These are phyloP conservation scores for Diversispora epigaea DNA, from an alignment of 192 early-diverging fungal genomes.

Conservation along the genomic window DNA sequence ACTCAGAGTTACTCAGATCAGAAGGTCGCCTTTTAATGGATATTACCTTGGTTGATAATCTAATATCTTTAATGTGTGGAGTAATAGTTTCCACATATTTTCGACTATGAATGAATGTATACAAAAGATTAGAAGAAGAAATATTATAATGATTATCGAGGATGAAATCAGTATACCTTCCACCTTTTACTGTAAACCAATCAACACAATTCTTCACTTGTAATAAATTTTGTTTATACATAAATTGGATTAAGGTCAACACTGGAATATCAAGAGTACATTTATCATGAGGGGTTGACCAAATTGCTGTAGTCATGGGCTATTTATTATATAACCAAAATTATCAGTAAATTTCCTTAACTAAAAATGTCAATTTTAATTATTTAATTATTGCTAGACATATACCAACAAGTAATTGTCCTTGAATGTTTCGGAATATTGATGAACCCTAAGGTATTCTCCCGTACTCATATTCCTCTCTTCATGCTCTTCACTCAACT, in stretches of 20 bases:
- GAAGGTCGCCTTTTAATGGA: constrained; percentile 37
- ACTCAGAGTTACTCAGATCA: not conserved
- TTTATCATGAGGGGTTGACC: constrained; percentile 62
- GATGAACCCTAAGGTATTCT: constrained; percentile 51
- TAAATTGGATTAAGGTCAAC: constrained; percentile 63
- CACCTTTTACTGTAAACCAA: constrained; percentile 58
- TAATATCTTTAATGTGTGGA: constrained; percentile 39
- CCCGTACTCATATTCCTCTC: constrained; percentile 45
- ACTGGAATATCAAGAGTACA: constrained; percentile 57
- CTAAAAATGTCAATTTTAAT: not conserved
- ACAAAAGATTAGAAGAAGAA: not conserved
- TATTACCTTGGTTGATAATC: constrained; percentile 39
- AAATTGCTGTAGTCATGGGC: constrained; percentile 68
- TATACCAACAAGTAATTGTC: constrained; percentile 58
- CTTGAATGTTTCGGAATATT: constrained; percentile 57
- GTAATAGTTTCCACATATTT: constrained; percentile 47
- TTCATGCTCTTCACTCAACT: constrained; percentile 43
- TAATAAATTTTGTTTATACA: constrained; percentile 61
- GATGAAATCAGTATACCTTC: constrained; percentile 40
- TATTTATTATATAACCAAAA: not conserved
- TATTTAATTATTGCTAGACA: not conserved
- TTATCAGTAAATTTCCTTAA: not conserved
- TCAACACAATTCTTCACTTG: constrained; percentile 52
- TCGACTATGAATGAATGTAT: not conserved
- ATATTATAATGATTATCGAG: not conserved